Base-by-base conservation (phyloP, 345 rosid species). In the Acer campestre region DNA sequence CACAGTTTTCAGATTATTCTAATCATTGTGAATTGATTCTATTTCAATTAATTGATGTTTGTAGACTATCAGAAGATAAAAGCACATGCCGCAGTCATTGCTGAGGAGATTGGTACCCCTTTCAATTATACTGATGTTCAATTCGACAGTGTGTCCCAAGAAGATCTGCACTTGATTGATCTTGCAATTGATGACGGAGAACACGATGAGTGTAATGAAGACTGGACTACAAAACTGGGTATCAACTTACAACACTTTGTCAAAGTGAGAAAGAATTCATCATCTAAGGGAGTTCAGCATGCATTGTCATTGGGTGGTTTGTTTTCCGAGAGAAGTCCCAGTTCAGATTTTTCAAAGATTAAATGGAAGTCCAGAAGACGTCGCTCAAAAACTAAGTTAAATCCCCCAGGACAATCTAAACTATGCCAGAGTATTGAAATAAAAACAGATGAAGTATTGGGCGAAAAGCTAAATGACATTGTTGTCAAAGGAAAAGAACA, bases 41-140 rank as follows among this genome's bases (percentile, higher is more conserved):
- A 61, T 22, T 46, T 31, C 20, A 12, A 66, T 48, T 62, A 3
- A 13, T 55, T 78, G 13, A 58, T 76, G 75, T 79, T 62, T 91
- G 83, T 81, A 97, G 99, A 97, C 76, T 94, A 86, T 87, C 96
- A 91, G 77, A 97, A 93, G 78, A 94, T 97, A 56, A 94, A 92
- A 83, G 98, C 94, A 12, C 91, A 97, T 87, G 97, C 98, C 61
- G 65, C 85, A 25, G 85, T 84, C 68, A 85, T 94, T 68, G 93
- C 97, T 1, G 94, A 93, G 81, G 98, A 91, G 70, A 91, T 89
- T 55, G 87, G 81, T 71, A 78, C 67, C 78, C 82, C 89, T 83
- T 97, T 93, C 80, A 85, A 85, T 74, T 91, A 84, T 77, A 76
- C 78, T 71, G 98, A 97, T 80, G 80, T 90, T 79, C 82, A 88